Base-by-base conservation (phyloP, 2,329 filamentous ascomycete species). In the Fragosphaeria purpurea region DNA sequence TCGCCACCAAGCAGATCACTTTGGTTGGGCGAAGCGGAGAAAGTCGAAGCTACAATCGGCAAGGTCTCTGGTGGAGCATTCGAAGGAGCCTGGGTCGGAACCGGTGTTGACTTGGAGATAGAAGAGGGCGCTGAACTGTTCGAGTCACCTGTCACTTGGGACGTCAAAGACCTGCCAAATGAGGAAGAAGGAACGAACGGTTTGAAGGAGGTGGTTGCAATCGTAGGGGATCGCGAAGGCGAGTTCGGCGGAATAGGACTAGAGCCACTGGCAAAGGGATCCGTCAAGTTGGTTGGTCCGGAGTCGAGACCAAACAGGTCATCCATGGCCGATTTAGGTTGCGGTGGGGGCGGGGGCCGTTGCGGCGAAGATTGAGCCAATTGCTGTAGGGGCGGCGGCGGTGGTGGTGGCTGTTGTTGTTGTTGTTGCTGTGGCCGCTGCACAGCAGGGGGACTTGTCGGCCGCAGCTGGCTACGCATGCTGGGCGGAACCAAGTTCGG, bases 241-340 rank as follows among this genome's bases (percentile, higher is more conserved):
- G 84, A 82, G 59, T 79, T 70, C 46, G 80, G 68, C 13, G 66
- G 65, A 46, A 69, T 63, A 47, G 64, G 70, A 58, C 64, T 71
- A 50, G 67, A 65, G 39, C 75, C 77, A 38, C 72, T 71, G 6
- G 68, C 70, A 57, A 87, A 87, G 0, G 83, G 82, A 59, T 87
- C 83, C 58, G 67, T 82, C 62, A 87, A 75, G 9, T 79, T 68
- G 12, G 74, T 65, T 57, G 85, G 81, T 7, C 78, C 72, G 13
- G 88, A 82, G 63, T 97, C 91, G 22, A 98, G 76, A 1, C 90
- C 91, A 62, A 98, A 97, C 12, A 98, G 71, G 65, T 98, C 93
- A 54, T 98, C 91, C 9, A 94, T 77, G 42, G 91, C 90, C 49
- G 91, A 93, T 60, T 64, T 60, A 68, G 67, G 51, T 63, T 67